A percentile compares a stretch with the other conserved stretches of the same genome.
These are phyloP conservation scores for Paraphysoderma sedebokerense DNA, from an alignment of 371 early-diverging fungal species.

Conservation along the genomic window DNA sequence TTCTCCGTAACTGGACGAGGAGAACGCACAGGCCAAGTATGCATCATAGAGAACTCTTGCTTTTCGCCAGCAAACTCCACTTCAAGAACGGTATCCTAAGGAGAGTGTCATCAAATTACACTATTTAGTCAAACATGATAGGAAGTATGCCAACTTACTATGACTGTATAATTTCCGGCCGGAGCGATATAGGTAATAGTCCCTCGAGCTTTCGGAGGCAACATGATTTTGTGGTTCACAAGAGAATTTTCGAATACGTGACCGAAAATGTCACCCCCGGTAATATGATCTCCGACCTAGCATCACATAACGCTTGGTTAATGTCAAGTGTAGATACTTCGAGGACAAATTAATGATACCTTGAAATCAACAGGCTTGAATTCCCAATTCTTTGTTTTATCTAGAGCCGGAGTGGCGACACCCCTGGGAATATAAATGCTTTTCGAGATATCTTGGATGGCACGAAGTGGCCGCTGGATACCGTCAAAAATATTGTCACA, in stretches of 20 bases:
- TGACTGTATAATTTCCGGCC: constrained; percentile 85
- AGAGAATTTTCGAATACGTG: constrained; percentile 93
- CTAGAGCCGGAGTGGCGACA: constrained; percentile 91
- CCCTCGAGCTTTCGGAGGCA: constrained; percentile 89
- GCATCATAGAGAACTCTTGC: constrained; percentile 85
- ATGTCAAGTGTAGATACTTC: too few species aligned
- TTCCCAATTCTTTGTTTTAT: constrained; percentile 83
- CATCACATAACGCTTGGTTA: not conserved
- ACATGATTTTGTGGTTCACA: constrained; percentile 85
- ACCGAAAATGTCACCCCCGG: constrained; percentile 97
- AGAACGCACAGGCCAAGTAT: constrained; percentile 97
- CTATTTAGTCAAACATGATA: not conserved
- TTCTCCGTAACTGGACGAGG: constrained; percentile 98
- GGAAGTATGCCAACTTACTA: constrained; percentile 19
- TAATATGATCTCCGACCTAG: constrained; percentile 88
- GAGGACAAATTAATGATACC: too few species aligned
- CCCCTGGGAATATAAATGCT: constrained; percentile 99
- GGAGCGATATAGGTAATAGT: constrained; percentile 92
- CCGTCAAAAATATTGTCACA: constrained; percentile 99
- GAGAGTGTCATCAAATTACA: too few species aligned
- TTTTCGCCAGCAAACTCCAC: constrained; percentile 86
- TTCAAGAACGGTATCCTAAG: constrained; percentile 78
- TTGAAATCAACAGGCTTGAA: constrained; percentile 83
- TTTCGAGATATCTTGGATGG: constrained; percentile 80
- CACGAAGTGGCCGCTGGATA: constrained; percentile 98